Evolutionary conservation across 257 asterid species (phyloP).

Genomic region (Ajuga chamaepitys): DNA sequence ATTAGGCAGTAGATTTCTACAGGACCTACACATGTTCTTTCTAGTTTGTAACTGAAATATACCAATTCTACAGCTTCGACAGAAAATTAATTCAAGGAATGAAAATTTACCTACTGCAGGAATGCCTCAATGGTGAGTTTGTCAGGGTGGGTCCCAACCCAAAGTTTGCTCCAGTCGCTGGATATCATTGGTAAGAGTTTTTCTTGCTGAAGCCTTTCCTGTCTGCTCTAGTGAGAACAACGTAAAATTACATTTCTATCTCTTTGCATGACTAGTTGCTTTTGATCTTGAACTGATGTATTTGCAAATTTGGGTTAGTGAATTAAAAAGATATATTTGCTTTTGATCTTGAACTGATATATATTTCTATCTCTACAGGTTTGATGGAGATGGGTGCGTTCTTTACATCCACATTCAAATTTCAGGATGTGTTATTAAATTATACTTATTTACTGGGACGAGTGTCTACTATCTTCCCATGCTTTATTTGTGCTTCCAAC

Average conservation of each 20-base stretch:
- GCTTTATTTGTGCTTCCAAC: neutral
- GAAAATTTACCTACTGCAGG: slow-evolving; percentile 34
- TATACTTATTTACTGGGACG: slow-evolving; percentile 9
- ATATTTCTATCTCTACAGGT: slow-evolving; percentile 54
- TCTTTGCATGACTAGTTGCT: neutral
- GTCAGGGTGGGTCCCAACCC: slow-evolving; percentile 95
- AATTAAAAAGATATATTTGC: neutral
- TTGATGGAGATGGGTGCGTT: slow-evolving; percentile 98
- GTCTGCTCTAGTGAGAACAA: neutral
- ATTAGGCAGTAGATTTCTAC: neutral
- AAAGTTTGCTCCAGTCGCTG: slow-evolving; percentile 89
- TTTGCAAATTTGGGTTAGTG: neutral
- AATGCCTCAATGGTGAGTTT: slow-evolving; percentile 93
- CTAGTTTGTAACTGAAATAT: slow-evolving; percentile 3
- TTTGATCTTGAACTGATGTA: neutral
- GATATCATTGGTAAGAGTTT: slow-evolving; percentile 75
- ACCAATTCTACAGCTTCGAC: neutral
- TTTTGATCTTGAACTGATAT: slow-evolving; percentile 16
- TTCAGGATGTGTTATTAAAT: slow-evolving; percentile 15
- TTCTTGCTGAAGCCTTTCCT: neutral
- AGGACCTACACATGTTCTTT: neutral
- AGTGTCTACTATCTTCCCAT: neutral
- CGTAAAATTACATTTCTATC: neutral
- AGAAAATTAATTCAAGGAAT: slow-evolving; percentile 5
- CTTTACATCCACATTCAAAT: slow-evolving; percentile 17